Base-by-base conservation (phyloP, 129 eudicot genomes). In the Helichrysum umbraculigerum region DNA sequence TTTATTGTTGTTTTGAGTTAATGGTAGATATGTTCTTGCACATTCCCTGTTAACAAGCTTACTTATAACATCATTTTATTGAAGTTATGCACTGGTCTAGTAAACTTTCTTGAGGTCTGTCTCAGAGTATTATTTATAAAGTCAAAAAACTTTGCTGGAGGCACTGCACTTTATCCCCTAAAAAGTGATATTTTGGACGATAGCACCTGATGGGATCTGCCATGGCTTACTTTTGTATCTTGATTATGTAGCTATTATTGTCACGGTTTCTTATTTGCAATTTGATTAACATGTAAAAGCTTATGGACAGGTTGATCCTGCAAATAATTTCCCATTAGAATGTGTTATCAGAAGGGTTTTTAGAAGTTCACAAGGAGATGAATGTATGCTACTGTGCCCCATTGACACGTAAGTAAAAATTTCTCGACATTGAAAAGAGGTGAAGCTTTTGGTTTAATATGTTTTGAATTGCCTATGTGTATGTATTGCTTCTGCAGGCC, bases 371-470 rank as follows among this genome's bases (percentile, higher is more conserved):
- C 83, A 78, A 72, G 98, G 97, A 35, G 96, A 91, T 69, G 98
- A 94, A 28, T 94, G 97, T 68, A 78, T 94, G 93, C 88, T 94
- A 41, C 87, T 94, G 41, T 94, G 97, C 80, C 98, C 98, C 66
- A 87, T 89, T 81, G 98, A 94, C 72, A 91, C 77, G 98, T 94
- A 86, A 91, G 97, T 86, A 30, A 25, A 81, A 50, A 22, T 81
- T 25, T 52, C 74, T 57, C 62, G 15, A 30, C 50, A 16, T 57
- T 2, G 1, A 39, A 47, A 52, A n/a, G 5, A 70, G 72, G 12
- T 72, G 39, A 16, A 77, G 16, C 7, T 16, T 73, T 56, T 65
- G 16, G 21, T 72, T 5, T 56, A 44, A 10, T 66, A 70, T 32
- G 70, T 42, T 39, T 30, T 51, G 3, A 16, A 15, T 25, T 56